Evolutionary conservation across 2,329 filamentous ascomycete genomes (phyloP).

Genomic region (Colletotrichum sp.): DNA sequence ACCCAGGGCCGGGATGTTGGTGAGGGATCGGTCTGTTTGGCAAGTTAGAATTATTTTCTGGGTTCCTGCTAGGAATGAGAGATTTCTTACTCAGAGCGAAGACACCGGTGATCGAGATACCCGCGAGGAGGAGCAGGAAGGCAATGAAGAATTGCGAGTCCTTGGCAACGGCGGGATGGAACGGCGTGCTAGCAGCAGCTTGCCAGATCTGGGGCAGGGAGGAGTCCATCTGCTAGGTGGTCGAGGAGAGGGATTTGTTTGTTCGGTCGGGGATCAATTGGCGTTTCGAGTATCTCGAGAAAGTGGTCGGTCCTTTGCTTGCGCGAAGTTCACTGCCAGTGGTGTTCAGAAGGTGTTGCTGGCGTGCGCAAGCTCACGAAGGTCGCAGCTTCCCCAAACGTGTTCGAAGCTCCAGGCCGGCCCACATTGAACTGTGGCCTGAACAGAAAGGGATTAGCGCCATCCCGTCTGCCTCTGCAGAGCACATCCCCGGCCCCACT

Average conservation of each 20-base stretch:
- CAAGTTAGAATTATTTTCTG: constrained; percentile 25
- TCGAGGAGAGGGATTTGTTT: not conserved
- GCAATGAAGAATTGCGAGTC: constrained; percentile 83
- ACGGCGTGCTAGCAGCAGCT: constrained; percentile 86
- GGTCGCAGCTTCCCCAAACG: constrained; percentile 21
- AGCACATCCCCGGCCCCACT: constrained; percentile 8
- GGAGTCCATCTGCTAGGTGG: constrained; percentile 65
- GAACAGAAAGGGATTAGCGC: constrained; percentile 36
- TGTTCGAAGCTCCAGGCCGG: constrained; percentile 22
- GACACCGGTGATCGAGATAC: constrained; percentile 74
- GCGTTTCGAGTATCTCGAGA: not conserved
- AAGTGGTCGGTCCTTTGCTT: not conserved
- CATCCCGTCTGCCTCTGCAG: constrained; percentile 32
- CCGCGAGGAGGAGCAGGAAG: constrained; percentile 75
- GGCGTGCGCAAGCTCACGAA: not conserved
- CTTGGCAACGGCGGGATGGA: constrained; percentile 81
- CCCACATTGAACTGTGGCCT: constrained; percentile 39
- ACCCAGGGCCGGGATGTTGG: constrained; percentile 79
- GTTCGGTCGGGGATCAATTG: not conserved
- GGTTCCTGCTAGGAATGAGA: not conserved
- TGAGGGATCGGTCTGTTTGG: constrained; percentile 75
- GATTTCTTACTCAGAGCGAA: constrained; percentile 81
- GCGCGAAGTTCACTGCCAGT: not conserved
- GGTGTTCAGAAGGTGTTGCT: not conserved
- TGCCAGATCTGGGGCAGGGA: constrained; percentile 92